Percentiles rank a stretch among this genome's conserved stretches.
Evolutionary conservation across 805 yeast genomes (phyloP).

Genomic region (Lipomyces sp.): DNA sequence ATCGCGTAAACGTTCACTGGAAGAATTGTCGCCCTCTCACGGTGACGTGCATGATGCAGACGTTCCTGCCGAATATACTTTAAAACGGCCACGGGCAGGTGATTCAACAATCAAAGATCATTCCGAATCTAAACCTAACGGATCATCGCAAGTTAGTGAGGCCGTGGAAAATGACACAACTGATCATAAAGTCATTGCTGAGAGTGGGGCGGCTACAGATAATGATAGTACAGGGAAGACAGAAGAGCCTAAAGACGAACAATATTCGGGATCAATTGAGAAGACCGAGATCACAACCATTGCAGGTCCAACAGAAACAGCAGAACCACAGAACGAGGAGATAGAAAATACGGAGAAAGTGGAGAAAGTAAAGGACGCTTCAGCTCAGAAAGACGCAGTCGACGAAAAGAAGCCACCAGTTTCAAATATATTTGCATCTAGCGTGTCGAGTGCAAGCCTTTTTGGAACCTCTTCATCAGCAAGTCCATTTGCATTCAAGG

Average conservation of each 20-base stretch:
- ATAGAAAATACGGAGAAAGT: neutral
- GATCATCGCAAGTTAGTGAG: neutral
- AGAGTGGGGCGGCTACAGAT: neutral
- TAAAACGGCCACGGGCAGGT: neutral
- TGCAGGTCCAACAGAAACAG: neutral
- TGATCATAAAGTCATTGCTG: neutral
- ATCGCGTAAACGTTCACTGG: neutral
- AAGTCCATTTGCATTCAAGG: conserved; percentile 5
- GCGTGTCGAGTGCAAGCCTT: neutral
- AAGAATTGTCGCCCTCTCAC: neutral
- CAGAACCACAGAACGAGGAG: conserved; percentile 4
- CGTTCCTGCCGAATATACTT: neutral
- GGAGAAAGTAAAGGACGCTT: neutral
- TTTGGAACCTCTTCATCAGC: conserved; percentile 1
- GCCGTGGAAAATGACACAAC: neutral
- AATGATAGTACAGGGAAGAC: neutral
- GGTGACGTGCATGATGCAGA: neutral
- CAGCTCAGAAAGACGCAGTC: neutral
- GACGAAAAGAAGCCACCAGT: conserved; percentile 5
- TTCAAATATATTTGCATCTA: conserved; percentile 1
- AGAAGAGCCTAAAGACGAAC: neutral
- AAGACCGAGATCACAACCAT: neutral
- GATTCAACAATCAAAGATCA: neutral
- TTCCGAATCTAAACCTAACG: neutral
- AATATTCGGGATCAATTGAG: neutral